These are phyloP conservation scores for Nevesoporus exiguus DNA, from an alignment of 768 basidiomycete species.

Conservation along the genomic window DNA sequence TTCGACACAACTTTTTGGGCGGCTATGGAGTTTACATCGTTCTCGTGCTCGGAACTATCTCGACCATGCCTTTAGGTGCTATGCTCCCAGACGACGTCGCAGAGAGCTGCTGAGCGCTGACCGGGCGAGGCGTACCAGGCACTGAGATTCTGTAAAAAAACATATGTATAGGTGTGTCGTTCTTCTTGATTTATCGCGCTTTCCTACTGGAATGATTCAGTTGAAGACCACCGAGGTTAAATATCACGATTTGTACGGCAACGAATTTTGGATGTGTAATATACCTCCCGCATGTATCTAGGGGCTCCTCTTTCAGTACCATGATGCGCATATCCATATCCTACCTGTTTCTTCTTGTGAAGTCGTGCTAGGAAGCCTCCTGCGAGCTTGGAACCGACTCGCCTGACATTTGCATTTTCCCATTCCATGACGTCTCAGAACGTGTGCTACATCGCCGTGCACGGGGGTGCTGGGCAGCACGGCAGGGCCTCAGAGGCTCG, in stretches of 20 bases:
- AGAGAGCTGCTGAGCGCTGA: constrained; percentile 19
- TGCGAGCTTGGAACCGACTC: not conserved
- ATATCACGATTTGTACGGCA: not conserved
- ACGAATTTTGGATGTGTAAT: constrained; percentile 12
- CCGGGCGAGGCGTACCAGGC: too few relatives aligned
- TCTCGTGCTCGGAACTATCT: constrained; percentile 14
- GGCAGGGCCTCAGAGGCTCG: constrained; percentile 42
- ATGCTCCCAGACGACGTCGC: constrained; percentile 22
- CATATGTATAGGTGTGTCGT: constrained; percentile 7
- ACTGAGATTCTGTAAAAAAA: not conserved
- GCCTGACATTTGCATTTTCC: not conserved
- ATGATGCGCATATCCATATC: constrained; percentile 1
- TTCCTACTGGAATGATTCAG: constrained; percentile 4
- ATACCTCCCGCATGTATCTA: constrained; percentile 26
- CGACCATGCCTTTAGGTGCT: constrained; percentile 17
- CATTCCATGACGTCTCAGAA: constrained; percentile 8
- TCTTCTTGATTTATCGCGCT: constrained; percentile 7
- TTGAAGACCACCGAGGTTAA: not conserved
- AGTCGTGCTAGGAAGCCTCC: not conserved
- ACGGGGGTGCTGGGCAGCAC: constrained; percentile 79
- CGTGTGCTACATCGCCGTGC: constrained; percentile 55
- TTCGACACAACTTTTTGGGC: constrained; percentile 34
- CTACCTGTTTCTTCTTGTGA: not conserved
- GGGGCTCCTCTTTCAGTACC: constrained; percentile 14
- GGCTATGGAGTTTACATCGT: constrained; percentile 36